phyloP scores from a whole-genome alignment of 805 yeast genomes.

The Schwanniomyces vanrijiae region DNA sequence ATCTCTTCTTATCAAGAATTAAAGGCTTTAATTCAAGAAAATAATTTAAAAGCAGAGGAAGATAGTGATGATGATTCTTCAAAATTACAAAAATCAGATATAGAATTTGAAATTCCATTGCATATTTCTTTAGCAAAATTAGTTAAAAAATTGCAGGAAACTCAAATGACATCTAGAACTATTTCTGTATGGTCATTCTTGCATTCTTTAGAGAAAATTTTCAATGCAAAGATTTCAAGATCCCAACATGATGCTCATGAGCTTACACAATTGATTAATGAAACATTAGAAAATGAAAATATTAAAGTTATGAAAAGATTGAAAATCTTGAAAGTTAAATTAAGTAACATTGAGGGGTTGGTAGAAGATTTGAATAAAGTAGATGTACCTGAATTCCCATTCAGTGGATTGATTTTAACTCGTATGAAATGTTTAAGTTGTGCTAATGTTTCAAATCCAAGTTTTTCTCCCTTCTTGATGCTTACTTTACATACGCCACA shows the following conservation, averaged over 20 bases:
- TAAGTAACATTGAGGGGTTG: background rate
- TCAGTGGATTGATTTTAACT: constrained; percentile 64
- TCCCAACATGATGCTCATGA: constrained; percentile 97
- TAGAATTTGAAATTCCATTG: constrained; percentile 43
- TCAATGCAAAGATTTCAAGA: constrained; percentile 67
- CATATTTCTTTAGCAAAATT: constrained; percentile 58
- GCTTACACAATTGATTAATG: constrained; percentile 75
- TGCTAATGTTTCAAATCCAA: constrained; percentile 56
- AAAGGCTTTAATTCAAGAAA: constrained; percentile 15
- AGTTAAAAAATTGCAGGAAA: constrained; percentile 59
- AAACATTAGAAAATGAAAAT: constrained; percentile 72
- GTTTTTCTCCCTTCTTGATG: constrained; percentile 62
- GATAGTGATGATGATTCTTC: background rate
- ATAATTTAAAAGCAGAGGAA: constrained; percentile 14
- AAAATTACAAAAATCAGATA: constrained; percentile 17
- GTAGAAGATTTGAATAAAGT: constrained; percentile 11
- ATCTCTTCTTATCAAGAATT: constrained; percentile 26
- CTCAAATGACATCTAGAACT: constrained; percentile 51
- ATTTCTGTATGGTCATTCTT: constrained; percentile 79
- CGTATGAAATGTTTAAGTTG: constrained; percentile 73
- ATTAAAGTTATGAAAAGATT: constrained; percentile 37
- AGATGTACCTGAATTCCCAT: constrained; percentile 66
- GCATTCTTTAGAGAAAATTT: constrained; percentile 68
- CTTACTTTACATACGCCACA: constrained; percentile 77
- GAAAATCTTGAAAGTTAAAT: constrained; percentile 13